Evolutionary conservation across 164 flowering plant species (phyloP).

Genomic region (Macadamia tetraphylla): DNA sequence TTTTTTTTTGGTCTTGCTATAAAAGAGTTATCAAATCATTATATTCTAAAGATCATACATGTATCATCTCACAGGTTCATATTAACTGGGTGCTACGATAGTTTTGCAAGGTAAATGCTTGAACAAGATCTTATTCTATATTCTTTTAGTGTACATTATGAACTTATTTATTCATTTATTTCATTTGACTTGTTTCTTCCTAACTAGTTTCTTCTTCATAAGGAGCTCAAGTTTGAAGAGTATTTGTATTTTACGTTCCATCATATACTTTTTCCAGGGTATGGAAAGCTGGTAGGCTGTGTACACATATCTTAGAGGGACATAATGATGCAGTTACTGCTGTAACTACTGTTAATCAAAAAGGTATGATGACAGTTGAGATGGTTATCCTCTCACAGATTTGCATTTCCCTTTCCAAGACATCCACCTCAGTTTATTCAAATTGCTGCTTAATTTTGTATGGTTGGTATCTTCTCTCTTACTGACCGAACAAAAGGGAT

Average conservation of each 20-base stretch:
- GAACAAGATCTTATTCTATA: neutral
- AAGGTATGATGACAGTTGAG: constrained; percentile 37
- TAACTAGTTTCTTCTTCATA: no score
- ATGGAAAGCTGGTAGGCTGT: constrained; percentile 69
- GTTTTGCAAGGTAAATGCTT: constrained; percentile 68
- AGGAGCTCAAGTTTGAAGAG: no score
- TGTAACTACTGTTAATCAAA: constrained; percentile 43
- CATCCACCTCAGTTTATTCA: neutral
- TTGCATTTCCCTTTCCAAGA: neutral
- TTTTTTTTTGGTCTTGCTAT: no score
- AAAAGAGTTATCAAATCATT: no score
- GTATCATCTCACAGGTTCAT: constrained; percentile 54
- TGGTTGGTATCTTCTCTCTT: no score
- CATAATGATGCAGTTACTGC: constrained; percentile 71
- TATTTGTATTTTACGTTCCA: neutral
- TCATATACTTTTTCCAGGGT: constrained; percentile 36
- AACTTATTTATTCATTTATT: neutral
- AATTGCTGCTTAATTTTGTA: neutral
- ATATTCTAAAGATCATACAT: no score
- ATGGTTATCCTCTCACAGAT: neutral
- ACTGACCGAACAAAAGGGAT: no score
- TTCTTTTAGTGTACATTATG: neutral
- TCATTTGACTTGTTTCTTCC: neutral
- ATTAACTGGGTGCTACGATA: constrained; percentile 90
- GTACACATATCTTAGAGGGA: constrained; percentile 79